These are phyloP conservation scores for Penicillium sp. DNA, from an alignment of 2,329 filamentous ascomycete species.

Conservation along the genomic window DNA sequence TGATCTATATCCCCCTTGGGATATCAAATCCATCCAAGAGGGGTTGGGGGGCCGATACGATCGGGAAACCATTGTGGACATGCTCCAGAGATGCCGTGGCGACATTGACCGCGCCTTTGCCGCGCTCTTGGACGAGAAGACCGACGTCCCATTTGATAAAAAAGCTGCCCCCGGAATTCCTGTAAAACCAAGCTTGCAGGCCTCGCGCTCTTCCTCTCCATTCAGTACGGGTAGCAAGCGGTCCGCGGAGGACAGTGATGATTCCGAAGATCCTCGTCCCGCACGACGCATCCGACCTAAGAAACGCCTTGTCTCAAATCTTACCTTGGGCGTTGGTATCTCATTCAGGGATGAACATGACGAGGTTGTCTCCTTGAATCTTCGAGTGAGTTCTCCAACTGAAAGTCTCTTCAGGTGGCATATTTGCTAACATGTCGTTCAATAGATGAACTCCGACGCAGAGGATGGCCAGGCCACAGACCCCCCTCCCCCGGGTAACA, in stretches of 20 bases:
- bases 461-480: conserved; percentile 16
- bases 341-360: conserved; percentile 38
- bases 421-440: not conserved
- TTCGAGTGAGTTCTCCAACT: conserved; percentile 26
- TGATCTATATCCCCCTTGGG: conserved; percentile 52
- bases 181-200: conserved; percentile 35
- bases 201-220: conserved; percentile 42
- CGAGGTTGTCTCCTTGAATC: conserved; percentile 38
- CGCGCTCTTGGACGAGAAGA: conserved; percentile 50
- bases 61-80: conserved; percentile 50
- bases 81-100: conserved; percentile 53
- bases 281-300: conserved; percentile 30
- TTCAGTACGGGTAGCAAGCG: conserved; percentile 44
- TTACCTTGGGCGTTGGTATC: conserved; percentile 37
- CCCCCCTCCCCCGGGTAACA: not conserved
- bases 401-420: not conserved
- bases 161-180: conserved; percentile 21
- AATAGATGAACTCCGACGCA: conserved; percentile 17
- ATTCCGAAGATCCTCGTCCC: conserved; percentile 35
- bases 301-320: conserved; percentile 35
- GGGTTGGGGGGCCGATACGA: conserved; percentile 52
- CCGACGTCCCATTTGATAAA: conserved; percentile 21
- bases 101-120: conserved; percentile 54
- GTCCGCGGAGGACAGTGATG: conserved; percentile 40
- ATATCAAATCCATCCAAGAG: conserved; percentile 53